Evolutionary conservation across 495 filamentous ascomycete species (phyloP), one percentile per base, ranked within the genome.

Genomic region (Coniosporium apollinis): DNA sequence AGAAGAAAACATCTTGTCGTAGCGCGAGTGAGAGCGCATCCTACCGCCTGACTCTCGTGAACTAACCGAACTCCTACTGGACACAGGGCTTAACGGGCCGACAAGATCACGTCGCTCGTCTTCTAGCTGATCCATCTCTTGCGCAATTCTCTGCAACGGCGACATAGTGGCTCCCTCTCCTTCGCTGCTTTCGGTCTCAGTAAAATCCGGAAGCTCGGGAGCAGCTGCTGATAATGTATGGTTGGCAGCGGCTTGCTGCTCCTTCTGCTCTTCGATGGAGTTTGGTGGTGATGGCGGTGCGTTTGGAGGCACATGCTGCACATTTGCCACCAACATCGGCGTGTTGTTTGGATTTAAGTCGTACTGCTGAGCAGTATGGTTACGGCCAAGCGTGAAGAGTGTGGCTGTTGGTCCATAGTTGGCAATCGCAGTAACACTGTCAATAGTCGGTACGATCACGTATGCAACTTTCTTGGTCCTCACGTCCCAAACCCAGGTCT

Each of bases 401-500:
- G 76, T 79, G 9, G 86, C 87, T 1, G 75, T 80, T 1, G 85
- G 79, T 0, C 89, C 89, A 55, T 87, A 93, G 41, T 84, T 79
- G 17, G 84, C 75, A 16, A 97, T 64, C 18, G 81, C 89, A 29
- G 69, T 70, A 32, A 94, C 71, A 21, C 76, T 73, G 4, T 84
- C 79, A 14, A 86, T 67, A 4, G 85, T 94, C 19, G 83, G 81
- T 28, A 97, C 80, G 30, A 68, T 65, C 43, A 93, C 85, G 55
- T 71, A 92, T 10, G 85, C 78, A 38, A 94, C 81, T 43, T 87
- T 79, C 52, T 96, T 97, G 7, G 91, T 97, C 44, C 84, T 69
- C 38, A 97, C 89, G 65, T 97, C 89, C 87, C 89, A 96, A 24
- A 82, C 73, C 49, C 78, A 76, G 36, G 86, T 93, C 63, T 89